Percentiles rank a stretch among this genome's conserved stretches.
These are phyloP conservation scores for Blastomyces parvus DNA, from an alignment of 2,329 filamentous ascomycete species.

Conservation along the genomic window DNA sequence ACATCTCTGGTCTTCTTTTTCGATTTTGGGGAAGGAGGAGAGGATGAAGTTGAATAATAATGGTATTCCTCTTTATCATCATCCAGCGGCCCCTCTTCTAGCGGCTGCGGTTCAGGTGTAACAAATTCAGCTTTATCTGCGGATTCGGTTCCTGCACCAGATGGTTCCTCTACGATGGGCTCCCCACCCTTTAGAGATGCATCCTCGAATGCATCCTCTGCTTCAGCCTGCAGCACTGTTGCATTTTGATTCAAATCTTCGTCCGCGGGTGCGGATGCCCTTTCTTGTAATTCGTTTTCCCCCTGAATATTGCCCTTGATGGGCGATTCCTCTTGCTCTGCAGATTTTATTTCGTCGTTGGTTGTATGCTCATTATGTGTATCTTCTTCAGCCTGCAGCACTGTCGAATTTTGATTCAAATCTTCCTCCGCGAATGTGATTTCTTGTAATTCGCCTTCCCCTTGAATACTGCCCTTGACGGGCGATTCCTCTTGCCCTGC, in stretches of 20 bases:
- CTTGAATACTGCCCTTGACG: not conserved
- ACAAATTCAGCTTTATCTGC: not conserved
- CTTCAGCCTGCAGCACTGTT: not conserved
- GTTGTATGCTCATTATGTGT: not conserved
- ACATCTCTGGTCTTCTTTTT: not conserved
- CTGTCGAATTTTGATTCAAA: not conserved
- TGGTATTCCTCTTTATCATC: conserved; percentile 34
- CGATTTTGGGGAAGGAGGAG: conserved; percentile 2
- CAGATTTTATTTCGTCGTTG: not conserved
- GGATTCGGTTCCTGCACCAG: not conserved
- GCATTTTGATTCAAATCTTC: not conserved
- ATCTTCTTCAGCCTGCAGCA: not conserved
- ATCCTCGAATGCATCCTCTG: not conserved
- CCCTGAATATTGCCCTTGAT: not conserved
- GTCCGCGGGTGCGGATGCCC: not conserved
- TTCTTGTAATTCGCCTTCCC: not conserved
- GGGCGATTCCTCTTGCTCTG: not conserved
- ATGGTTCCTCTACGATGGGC: not conserved
- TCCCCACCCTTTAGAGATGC: not conserved
- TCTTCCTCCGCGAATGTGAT: not conserved
- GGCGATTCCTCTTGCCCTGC: not conserved
- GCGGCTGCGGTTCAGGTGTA: not conserved
- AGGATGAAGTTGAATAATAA: conserved; percentile 34
- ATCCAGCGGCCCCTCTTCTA: not conserved
- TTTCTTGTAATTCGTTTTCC: not conserved